phyloP scores from a whole-genome alignment of 1,139 yeast species.

The Magnusiomyces suaveolens region DNA sequence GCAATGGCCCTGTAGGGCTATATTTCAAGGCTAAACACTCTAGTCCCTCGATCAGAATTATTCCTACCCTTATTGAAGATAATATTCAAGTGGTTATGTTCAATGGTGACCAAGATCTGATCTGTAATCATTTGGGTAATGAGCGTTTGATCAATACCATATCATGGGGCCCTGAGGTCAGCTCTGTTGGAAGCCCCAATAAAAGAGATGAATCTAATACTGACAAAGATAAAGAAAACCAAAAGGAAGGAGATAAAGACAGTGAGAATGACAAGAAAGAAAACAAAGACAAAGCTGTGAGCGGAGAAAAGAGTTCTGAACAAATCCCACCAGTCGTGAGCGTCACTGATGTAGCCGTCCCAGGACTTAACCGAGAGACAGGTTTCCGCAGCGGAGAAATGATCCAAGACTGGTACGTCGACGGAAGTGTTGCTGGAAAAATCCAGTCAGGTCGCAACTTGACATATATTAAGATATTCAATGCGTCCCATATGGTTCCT shows the following conservation, averaged over 20 bases:
- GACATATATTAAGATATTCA: slow-evolving; percentile 62
- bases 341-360: slow-evolving; percentile 11
- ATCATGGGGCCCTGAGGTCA: slow-evolving; percentile 57
- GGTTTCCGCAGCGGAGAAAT: neutral
- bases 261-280: too few relatives aligned
- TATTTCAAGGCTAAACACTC: slow-evolving; percentile 46
- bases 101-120: slow-evolving; percentile 81
- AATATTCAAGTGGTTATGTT: slow-evolving; percentile 61
- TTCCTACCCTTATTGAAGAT: slow-evolving; percentile 51
- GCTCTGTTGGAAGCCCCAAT: slow-evolving; percentile 23
- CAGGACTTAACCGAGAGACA: slow-evolving; percentile 3
- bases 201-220: neutral
- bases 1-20: slow-evolving; percentile 50
- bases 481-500: slow-evolving; percentile 93
- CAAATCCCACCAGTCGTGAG: slow-evolving; percentile 14
- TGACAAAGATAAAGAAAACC: neutral
- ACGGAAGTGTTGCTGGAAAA: slow-evolving; percentile 27
- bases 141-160: slow-evolving; percentile 53
- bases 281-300: too few relatives aligned
- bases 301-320: too few relatives aligned
- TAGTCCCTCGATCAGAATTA: slow-evolving; percentile 50
- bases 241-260: too few relatives aligned
- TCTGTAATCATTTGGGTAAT: slow-evolving; percentile 77
- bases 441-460: slow-evolving; percentile 50
- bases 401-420: slow-evolving; percentile 21